Base-by-base conservation (phyloP, 495 filamentous ascomycete genomes). In the Viridothelium virens region DNA sequence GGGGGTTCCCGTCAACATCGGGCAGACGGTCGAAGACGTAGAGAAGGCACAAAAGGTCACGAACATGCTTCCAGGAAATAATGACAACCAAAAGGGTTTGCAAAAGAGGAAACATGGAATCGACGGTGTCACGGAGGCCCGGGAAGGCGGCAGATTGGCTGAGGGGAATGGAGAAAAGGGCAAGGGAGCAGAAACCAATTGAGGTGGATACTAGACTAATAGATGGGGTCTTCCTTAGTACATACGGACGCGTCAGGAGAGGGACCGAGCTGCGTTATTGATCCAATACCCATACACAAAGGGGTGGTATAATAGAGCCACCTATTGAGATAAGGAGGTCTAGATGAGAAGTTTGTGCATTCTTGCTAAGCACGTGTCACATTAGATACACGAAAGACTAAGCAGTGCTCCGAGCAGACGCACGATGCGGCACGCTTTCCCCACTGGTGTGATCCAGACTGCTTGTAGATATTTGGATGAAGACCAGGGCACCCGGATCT, bases 1-100 rank as follows among this genome's bases (percentile, higher is more conserved):
- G 71, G 87, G 86, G 0, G 84, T 88, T 34, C 67, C 69, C 33
- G 50, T 65, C 39, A 65, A 67, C 61, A 5, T 33, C 9, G 53
- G 31, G 18, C 53, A 31, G 25, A 59, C 53, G 18, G 6, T 36
- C 2, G 53, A 36, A 36, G 53, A 59, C 14, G 53, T 59, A 4
- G 53, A 59, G 25, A 59, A 59, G 14, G 53, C 53, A 5, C 3
- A 59, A 36, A 59, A 36, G 6, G 53, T 33, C 18, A 6, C 6
- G 18, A 59, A 59, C 33, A 18, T 9, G 53, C 18, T 36, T 36
- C 53, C 9, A 4, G 18, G n/a, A n/a, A n/a, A 59, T 36, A 36
- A 36, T 18, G 9, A 36, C 33, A 36, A 33, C 5, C 53, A 59
- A 59, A 33, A 4, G 53, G 36, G 48, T 31, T 33, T 36, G 18